These are phyloP conservation scores for Teratosphaeria epicoccoides DNA, from an alignment of 2,329 filamentous ascomycete species.

Conservation along the genomic window DNA sequence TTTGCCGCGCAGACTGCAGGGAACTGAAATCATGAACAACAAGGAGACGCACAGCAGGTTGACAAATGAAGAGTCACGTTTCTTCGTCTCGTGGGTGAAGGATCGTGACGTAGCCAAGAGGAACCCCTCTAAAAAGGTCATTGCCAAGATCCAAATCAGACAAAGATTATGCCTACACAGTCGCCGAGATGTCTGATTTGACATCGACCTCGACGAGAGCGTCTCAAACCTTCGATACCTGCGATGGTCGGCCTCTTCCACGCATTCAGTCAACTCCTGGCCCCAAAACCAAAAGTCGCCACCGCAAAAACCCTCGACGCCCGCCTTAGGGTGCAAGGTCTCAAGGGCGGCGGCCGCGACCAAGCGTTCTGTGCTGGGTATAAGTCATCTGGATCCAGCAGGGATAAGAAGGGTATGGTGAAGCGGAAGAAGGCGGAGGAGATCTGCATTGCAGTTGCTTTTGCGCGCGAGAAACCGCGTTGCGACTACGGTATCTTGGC, in stretches of 20 bases:
- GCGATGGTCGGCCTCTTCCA: slow-evolving; percentile 30
- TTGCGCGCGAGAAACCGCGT: background rate
- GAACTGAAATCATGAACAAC: too few relatives aligned
- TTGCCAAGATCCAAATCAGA: background rate
- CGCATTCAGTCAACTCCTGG: background rate
- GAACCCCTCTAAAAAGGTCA: background rate
- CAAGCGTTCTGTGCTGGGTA: slow-evolving; percentile 45
- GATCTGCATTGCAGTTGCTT: too few relatives aligned
- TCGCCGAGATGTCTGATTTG: slow-evolving; percentile 3
- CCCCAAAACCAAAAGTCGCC: background rate
- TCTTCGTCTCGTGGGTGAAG: too few relatives aligned
- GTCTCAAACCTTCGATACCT: slow-evolving; percentile 48
- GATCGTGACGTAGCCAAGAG: background rate
- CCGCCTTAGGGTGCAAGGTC: slow-evolving; percentile 42
- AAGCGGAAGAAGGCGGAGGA: slow-evolving; percentile 43
- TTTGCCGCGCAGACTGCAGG: too few relatives aligned
- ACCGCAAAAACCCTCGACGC: slow-evolving; percentile 25
- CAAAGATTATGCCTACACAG: background rate
- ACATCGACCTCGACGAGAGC: slow-evolving; percentile 15
- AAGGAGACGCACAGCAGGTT: too few relatives aligned
- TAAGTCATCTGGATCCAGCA: slow-evolving; percentile 50
- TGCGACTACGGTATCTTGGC: too few relatives aligned
- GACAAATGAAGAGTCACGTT: too few relatives aligned
- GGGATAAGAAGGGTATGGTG: slow-evolving; percentile 49
- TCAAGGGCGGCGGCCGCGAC: slow-evolving; percentile 38